A percentile compares a stretch with the other conserved stretches of the same genome.
These are phyloP conservation scores for Arabidopsis suecica DNA, from an alignment of 345 rosid genomes.

Conservation along the genomic window DNA sequence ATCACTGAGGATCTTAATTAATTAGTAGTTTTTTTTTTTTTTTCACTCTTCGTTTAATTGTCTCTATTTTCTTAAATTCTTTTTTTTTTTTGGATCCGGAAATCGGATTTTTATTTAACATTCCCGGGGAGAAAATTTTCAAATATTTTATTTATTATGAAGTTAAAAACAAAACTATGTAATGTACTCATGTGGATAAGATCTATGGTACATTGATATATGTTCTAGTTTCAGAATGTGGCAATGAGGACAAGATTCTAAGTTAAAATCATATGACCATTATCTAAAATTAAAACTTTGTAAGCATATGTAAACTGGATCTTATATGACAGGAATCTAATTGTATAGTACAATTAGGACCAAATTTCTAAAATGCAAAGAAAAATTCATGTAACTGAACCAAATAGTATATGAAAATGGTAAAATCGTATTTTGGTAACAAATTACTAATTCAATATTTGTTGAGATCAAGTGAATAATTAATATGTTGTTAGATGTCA, in stretches of 20 bases:
- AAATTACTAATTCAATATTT: not conserved
- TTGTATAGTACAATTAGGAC: slow-evolving; percentile 1
- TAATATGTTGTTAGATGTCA: not conserved
- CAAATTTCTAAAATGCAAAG: not conserved
- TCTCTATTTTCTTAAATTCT: slow-evolving; percentile 36
- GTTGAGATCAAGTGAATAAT: not conserved
- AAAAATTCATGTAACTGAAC: not conserved
- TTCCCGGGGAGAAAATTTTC: slow-evolving; percentile 8
- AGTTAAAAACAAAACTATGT: slow-evolving; percentile 21
- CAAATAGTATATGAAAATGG: not conserved
- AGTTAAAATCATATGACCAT: slow-evolving; percentile 11
- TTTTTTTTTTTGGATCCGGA: slow-evolving; percentile 29
- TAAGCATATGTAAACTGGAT: slow-evolving; percentile 24
- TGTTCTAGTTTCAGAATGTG: slow-evolving; percentile 11
- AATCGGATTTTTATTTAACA: slow-evolving; percentile 34
- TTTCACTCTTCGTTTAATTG: slow-evolving; percentile 9
- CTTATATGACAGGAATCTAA: slow-evolving; percentile 12
- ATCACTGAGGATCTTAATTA: slow-evolving; percentile 74
- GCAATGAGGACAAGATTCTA: slow-evolving; percentile 25
- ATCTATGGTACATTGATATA: slow-evolving; percentile 36
- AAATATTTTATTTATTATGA: not conserved
- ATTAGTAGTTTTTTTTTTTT: slow-evolving; percentile 6
- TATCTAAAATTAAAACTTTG: not conserved
- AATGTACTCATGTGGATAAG: slow-evolving; percentile 41
- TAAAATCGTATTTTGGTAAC: not conserved